Evolutionary conservation across 2,329 filamentous ascomycete genomes (phyloP), one percentile per base, ranked within the genome.

Genomic region (Colletotrichum sp.): DNA sequence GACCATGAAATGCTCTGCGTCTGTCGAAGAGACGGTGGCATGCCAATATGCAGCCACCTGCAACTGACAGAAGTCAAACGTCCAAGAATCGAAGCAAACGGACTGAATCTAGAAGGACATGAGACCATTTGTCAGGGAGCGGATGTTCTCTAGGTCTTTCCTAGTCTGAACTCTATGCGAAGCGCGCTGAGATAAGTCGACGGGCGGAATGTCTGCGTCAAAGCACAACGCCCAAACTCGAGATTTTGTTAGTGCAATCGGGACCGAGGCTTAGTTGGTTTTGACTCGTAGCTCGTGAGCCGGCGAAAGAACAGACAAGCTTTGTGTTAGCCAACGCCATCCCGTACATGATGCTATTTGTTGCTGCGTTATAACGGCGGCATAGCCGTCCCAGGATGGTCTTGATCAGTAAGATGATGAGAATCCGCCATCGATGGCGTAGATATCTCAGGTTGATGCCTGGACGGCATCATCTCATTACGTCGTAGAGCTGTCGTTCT

Each of bases 21-120:
- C 43, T 52, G 43, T 52, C 43, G n/a, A 52, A 52, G 36, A 28
- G 34, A 28, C 15, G 26, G 57, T 68, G 64, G n/a, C 69, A 30
- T 68, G 64, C 21, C 57, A 30, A 39, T 34, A 52, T 63, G 59
- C n/a, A 57, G 36, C 34, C 36, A 34, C 30, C 34, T 24, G 32
- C 26, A 34, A 30, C 43, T 75, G 73, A 75, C 70, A 68, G 73
- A 73, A 75, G 73, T 57, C 55, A 59, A 73, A 64, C 61, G 12
- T 15, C 52, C 18, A 7, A 52, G 34, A 21, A 66, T 55, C 55
- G 60, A 72, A 67, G 72, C 52, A 24, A 59, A 18, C 34, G 43
- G 26, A 28, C 63, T 30, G 68, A 64, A 30, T 68, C 73, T 75
- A 68, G 70, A 75, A 75, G 18, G 30, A 68, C 16, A 64, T 26